These are phyloP conservation scores for Coemansia sp. DNA, from an alignment of 192 early-diverging fungal species.

Conservation along the genomic window DNA sequence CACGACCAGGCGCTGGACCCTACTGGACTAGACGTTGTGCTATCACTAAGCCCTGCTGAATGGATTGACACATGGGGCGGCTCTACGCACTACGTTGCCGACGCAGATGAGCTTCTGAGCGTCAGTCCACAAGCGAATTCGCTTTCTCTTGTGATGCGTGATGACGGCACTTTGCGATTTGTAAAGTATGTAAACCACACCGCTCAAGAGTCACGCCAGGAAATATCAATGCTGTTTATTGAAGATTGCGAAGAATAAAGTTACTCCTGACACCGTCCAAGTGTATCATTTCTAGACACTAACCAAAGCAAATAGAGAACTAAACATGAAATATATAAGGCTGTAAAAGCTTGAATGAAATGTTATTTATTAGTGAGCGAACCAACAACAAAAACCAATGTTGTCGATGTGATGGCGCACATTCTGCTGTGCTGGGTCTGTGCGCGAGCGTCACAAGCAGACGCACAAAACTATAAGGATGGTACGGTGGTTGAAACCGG, in stretches of 20 bases:
- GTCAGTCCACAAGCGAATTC: constrained; percentile 59
- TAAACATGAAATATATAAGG: too few relatives aligned
- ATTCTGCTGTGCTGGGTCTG: constrained; percentile 50
- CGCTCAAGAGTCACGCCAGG: constrained; percentile 34
- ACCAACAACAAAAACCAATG: constrained; percentile 5
- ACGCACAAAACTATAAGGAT: constrained; percentile 29
- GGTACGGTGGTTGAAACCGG: constrained; percentile 8
- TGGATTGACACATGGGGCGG: constrained; percentile 61
- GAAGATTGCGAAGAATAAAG: constrained; percentile 8
- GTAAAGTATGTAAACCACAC: constrained; percentile 59
- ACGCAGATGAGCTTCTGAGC: constrained; percentile 53
- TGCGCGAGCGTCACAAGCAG: constrained; percentile 31
- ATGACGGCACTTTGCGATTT: constrained; percentile 59
- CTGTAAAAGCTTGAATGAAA: too few relatives aligned
- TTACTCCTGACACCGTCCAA: background rate
- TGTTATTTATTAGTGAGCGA: too few relatives aligned
- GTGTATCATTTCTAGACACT: too few relatives aligned
- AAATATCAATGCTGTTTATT: constrained; percentile 49
- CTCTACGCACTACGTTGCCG: constrained; percentile 61
- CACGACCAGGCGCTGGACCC: constrained; percentile 61
- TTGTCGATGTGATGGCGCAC: constrained; percentile 29
- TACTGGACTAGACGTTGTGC: constrained; percentile 55
- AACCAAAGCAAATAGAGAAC: too few relatives aligned
- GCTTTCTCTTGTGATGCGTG: constrained; percentile 58
- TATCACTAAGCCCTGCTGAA: constrained; percentile 18